These are phyloP conservation scores for Gaertneriomyces sp. DNA, from an alignment of 192 early-diverging fungal genomes.

Conservation along the genomic window DNA sequence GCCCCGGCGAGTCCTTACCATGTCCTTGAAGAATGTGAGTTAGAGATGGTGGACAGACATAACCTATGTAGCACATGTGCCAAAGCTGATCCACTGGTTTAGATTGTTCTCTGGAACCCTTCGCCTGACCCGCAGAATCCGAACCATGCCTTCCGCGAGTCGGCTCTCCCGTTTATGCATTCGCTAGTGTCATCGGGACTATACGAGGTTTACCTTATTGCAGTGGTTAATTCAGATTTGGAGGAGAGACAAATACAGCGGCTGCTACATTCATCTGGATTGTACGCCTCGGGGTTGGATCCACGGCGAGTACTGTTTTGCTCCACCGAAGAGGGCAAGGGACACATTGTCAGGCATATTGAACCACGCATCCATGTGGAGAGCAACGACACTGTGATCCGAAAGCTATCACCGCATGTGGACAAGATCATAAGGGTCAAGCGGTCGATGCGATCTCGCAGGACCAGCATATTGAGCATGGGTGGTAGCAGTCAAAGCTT, in stretches of 20 bases:
- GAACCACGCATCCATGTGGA: slow-evolving; percentile 67
- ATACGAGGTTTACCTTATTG: slow-evolving; percentile 53
- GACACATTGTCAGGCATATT: slow-evolving; percentile 68
- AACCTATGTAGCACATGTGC: background rate
- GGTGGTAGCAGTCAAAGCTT: background rate
- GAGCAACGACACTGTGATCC: slow-evolving; percentile 31
- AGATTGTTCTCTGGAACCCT: slow-evolving; percentile 80
- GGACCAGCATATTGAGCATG: background rate
- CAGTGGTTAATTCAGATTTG: slow-evolving; percentile 47
- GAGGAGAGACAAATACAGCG: slow-evolving; percentile 55
- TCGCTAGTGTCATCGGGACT: slow-evolving; percentile 28
- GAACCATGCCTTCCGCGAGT: slow-evolving; percentile 69
- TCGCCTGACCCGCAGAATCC: slow-evolving; percentile 61
- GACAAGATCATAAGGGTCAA: slow-evolving; percentile 1
- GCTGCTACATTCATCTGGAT: slow-evolving; percentile 20
- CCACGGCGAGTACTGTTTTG: slow-evolving; percentile 66
- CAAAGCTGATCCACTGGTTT: background rate
- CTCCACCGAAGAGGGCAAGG: slow-evolving; percentile 61
- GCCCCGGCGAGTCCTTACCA: slow-evolving; percentile 51
- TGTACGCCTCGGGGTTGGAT: slow-evolving; percentile 46
- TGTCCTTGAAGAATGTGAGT: slow-evolving; percentile 60
- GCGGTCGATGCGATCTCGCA: background rate
- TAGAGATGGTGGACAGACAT: background rate
- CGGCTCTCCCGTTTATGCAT: slow-evolving; percentile 50
- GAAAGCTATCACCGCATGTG: slow-evolving; percentile 10